Conservation (phyloP, 108 stramenopile species). For the Asterionellopsis glacialis region DNA sequence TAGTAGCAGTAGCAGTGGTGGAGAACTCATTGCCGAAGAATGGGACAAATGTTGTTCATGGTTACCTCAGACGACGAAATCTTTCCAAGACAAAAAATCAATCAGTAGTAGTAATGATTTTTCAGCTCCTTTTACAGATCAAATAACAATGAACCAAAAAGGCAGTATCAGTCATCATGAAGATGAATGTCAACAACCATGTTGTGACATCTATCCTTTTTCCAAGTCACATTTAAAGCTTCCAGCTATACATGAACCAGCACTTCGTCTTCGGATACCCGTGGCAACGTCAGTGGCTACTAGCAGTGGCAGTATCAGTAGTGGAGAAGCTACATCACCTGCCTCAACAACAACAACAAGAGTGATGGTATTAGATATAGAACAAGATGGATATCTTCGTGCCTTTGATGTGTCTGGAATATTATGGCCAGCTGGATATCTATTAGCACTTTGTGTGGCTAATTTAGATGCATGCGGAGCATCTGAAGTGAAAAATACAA, state of each 20-base stretch:
- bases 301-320: too few relatives aligned
- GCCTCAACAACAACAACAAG: background rate
- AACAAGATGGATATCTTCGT: slow-evolving; percentile 54
- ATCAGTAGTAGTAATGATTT: too few relatives aligned
- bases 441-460: slow-evolving; percentile 46
- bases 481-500: slow-evolving; percentile 24
- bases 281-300: too few relatives aligned
- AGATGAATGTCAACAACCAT: background rate
- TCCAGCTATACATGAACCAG: slow-evolving; percentile 20
- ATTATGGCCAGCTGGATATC: slow-evolving; percentile 59
- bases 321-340: too few relatives aligned
- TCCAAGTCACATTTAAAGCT: slow-evolving; percentile 22
- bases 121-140: too few relatives aligned
- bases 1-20: background rate
- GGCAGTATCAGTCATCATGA: too few relatives aligned
- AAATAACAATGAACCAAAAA: too few relatives aligned
- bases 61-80: too few relatives aligned
- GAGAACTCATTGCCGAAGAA: too few relatives aligned
- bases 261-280: slow-evolving; percentile 10
- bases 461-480: slow-evolving; percentile 36
- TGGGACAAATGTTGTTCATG: too few relatives aligned
- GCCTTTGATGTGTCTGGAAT: slow-evolving; percentile 50
- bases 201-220: slow-evolving; percentile 16
- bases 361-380: slow-evolving; percentile 18
- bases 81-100: too few relatives aligned